Conservation (phyloP, 495 filamentous ascomycete genomes). For the Neurospora cerealis region DNA sequence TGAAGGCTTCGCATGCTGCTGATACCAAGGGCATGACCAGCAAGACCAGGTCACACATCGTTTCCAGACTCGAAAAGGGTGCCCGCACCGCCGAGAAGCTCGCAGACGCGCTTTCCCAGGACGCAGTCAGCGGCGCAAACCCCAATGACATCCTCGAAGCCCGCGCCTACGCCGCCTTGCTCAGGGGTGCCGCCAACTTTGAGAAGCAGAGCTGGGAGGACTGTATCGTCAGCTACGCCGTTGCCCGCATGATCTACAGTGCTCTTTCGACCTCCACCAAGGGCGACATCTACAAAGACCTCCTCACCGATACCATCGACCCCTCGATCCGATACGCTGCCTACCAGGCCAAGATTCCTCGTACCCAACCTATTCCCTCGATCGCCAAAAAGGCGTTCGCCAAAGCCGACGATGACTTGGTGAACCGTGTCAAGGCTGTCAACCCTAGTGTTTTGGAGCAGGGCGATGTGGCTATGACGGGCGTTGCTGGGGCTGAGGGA, state of each 20-base stretch:
- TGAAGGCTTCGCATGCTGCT: slow-evolving; percentile 75
- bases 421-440: slow-evolving; percentile 58
- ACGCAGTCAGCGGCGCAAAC: slow-evolving; percentile 47
- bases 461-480: slow-evolving; percentile 46
- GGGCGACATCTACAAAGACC: slow-evolving; percentile 71
- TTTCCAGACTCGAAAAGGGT: slow-evolving; percentile 77
- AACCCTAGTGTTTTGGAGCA: slow-evolving; percentile 60
- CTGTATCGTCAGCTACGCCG: slow-evolving; percentile 64
- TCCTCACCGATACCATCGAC: slow-evolving; percentile 77
- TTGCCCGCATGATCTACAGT: slow-evolving; percentile 73
- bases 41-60: slow-evolving; percentile 72
- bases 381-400: slow-evolving; percentile 72
- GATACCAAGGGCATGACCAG: slow-evolving; percentile 71
- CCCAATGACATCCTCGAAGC: slow-evolving; percentile 74
- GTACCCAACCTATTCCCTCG: slow-evolving; percentile 67
- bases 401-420: slow-evolving; percentile 47
- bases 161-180: slow-evolving; percentile 65
- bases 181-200: slow-evolving; percentile 66
- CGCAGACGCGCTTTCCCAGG: slow-evolving; percentile 51
- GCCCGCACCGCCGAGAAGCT: slow-evolving; percentile 58
- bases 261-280: slow-evolving; percentile 49
- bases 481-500: slow-evolving; percentile 41
- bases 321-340: slow-evolving; percentile 91
- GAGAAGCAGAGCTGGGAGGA: slow-evolving; percentile 81
- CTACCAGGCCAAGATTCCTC: slow-evolving; percentile 77